Percentiles rank a stretch among this genome's conserved stretches.
Conservation (phyloP, 2,329 filamentous ascomycete species). For the Stagonosporopsis cucurbitacearum region DNA sequence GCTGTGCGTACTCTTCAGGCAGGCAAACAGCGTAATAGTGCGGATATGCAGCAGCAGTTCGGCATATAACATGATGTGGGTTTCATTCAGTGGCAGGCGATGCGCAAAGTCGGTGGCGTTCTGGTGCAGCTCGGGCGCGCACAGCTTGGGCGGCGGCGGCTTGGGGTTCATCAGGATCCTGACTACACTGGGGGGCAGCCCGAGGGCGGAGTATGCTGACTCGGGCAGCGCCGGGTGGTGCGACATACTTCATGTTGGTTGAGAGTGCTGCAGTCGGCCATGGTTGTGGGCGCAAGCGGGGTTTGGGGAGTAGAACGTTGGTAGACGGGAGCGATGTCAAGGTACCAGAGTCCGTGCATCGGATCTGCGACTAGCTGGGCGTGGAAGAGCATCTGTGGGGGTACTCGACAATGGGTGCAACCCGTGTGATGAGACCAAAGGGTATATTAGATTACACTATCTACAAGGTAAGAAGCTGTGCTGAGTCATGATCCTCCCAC, state of each 20-base stretch:
- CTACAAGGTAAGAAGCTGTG: constrained; percentile 2
- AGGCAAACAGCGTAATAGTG: constrained; percentile 64
- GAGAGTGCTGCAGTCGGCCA: constrained; percentile 21
- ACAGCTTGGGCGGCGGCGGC: constrained; percentile 30
- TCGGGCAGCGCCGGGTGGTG: constrained; percentile 37
- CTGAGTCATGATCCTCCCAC: not conserved
- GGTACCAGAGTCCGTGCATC: constrained; percentile 7
- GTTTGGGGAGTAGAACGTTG: constrained; percentile 5
- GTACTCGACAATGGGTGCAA: not conserved
- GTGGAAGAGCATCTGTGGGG: not conserved
- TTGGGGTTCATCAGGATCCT: constrained; percentile 44
- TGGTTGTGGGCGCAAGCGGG: constrained; percentile 28
- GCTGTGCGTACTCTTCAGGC: constrained; percentile 54
- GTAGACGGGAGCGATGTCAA: constrained; percentile 10
- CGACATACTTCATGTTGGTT: constrained; percentile 42
- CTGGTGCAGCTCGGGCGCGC: constrained; percentile 43
- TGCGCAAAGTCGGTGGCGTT: constrained; percentile 29
- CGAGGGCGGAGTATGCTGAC: constrained; percentile 47
- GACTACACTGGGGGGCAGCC: constrained; percentile 38
- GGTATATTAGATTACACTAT: constrained; percentile 24
- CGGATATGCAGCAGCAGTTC: constrained; percentile 67
- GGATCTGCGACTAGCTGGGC: constrained; percentile 13
- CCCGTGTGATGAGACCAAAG: not conserved
- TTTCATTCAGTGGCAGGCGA: constrained; percentile 39
- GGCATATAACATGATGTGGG: constrained; percentile 58